Base-by-base conservation (phyloP, 306 rosid genomes). In the Luffa acutangula region DNA sequence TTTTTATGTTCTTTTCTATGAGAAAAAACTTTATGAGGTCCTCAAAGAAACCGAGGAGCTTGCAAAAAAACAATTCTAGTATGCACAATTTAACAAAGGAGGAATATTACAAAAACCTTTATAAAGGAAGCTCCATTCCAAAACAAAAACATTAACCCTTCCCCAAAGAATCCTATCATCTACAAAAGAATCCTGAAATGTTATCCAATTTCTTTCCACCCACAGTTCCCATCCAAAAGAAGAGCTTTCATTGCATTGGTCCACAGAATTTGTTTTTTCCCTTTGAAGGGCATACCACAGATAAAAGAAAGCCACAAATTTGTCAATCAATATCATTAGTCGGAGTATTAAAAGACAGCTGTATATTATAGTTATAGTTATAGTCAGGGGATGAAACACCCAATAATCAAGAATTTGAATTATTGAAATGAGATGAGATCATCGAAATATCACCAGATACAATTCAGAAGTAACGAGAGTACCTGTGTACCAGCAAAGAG, bases 401-500 rank as follows among this genome's bases (percentile, higher is more conserved):
- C 48, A 39, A 63, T 34, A 33, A 66, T 39, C 73, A 66, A 37
- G 25, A 65, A 36, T 65, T 15, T 34, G 5, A 20, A 5, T 4
- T 2, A 15, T 9, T 25, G 78, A 53, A 25, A 72, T 72, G 20
- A 51, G 39, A 8, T 72, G 20, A 51, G 39, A 8, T 73, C 60
- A 51, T 34, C 21, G 20, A 31, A 51, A 48, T 74, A 15, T 62
- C 33, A 31, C 14, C 31, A 64, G 51, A 46, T 41, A 70, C 45
- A 79, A 81, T 49, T 76, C 60, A 80, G 20, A 33, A 12, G 31
- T 51, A 70, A 72, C 25, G 66, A 9, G 59, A 80, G 71, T 90
- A 95, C 98, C 98, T 95, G 98, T 5, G 91, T 92, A 78, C 97
- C 98, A 80, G 97, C 97, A 90, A 95, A 92, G 80, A 95, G 97